phyloP scores from a whole-genome alignment of 2,329 filamentous ascomycete species.

The Leptographium lundbergii region DNA sequence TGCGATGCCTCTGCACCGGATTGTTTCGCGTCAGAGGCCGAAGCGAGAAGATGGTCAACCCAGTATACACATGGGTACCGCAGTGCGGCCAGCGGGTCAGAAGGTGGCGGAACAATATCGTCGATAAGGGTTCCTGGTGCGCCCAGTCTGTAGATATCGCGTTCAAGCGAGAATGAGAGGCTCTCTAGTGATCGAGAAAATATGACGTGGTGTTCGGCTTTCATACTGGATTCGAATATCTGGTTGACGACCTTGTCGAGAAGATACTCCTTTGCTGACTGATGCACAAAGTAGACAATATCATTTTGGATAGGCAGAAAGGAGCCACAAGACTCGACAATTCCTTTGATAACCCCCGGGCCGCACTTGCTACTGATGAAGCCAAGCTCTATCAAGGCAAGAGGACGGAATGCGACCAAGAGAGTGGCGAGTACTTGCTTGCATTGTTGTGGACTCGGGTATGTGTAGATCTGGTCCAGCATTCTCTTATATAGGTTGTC shows the following conservation, averaged over 20 bases:
- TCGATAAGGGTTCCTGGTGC: conserved; percentile 14
- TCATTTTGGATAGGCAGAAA: conserved; percentile 22
- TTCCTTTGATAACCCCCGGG: conserved; percentile 2
- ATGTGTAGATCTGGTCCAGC: conserved; percentile 19
- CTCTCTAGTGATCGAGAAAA: conserved; percentile 21
- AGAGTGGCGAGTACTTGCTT: conserved; percentile 18
- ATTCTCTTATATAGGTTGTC: conserved; percentile 25
- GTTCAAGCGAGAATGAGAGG: conserved; percentile 17
- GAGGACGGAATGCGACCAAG: not conserved
- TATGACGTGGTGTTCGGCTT: conserved; percentile 18
- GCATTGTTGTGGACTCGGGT: conserved; percentile 18
- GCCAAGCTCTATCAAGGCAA: not conserved
- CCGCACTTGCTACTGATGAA: not conserved
- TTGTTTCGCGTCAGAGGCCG: conserved; percentile 3
- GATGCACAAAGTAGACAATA: conserved; percentile 21
- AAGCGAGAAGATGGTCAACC: conserved; percentile 18
- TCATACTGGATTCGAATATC: conserved; percentile 18
- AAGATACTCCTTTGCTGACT: not conserved
- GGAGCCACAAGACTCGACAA: conserved; percentile 25
- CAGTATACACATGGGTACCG: conserved; percentile 23
- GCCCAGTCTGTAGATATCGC: conserved; percentile 23
- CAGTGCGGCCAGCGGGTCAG: conserved; percentile 16
- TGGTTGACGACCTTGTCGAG: conserved; percentile 16
- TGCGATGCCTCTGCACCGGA: conserved; percentile 12
- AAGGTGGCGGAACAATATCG: conserved; percentile 10